These are phyloP conservation scores for Astragalus glycyphyllos DNA, from an alignment of 306 rosid species.

Conservation along the genomic window DNA sequence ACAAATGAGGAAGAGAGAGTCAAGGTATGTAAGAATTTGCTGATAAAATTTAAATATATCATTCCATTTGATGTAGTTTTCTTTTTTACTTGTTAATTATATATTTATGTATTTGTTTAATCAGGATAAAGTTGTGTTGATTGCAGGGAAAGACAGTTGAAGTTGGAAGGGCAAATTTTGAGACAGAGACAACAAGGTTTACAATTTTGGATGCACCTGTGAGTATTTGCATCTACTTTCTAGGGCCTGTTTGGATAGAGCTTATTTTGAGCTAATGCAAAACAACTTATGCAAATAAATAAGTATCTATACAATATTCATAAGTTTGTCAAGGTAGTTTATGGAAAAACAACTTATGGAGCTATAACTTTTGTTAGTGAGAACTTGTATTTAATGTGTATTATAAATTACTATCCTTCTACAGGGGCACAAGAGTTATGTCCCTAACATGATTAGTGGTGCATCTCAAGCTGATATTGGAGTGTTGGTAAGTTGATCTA, in stretches of 20 bases:
- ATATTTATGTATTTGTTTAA: neutral
- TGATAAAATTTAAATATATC: neutral
- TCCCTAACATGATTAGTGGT: constrained; percentile 96
- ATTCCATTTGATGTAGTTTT: constrained; percentile 14
- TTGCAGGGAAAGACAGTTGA: constrained; percentile 96
- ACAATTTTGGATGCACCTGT: constrained; percentile 99
- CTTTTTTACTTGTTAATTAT: neutral
- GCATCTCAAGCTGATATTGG: constrained; percentile 96
- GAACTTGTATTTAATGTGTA: constrained; percentile 19
- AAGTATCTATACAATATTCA: no score
- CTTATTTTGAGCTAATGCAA: no score
- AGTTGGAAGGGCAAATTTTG: constrained; percentile 98
- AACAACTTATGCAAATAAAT: no score
- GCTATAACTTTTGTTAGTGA: no score
- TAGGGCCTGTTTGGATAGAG: no score
- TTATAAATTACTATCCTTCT: constrained; percentile 27
- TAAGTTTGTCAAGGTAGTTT: no score
- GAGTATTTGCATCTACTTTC: constrained; percentile 60
- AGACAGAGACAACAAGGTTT: constrained; percentile 83
- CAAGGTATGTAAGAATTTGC: constrained; percentile 61
- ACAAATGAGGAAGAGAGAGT: constrained; percentile 95
- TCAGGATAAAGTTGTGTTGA: constrained; percentile 27
- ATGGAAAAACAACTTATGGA: no score
- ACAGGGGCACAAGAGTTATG: constrained; percentile 98
- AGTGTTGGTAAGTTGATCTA: constrained; percentile 73